These are phyloP conservation scores for Citrus inodora DNA, from an alignment of 345 rosid genomes.

Conservation along the genomic window DNA sequence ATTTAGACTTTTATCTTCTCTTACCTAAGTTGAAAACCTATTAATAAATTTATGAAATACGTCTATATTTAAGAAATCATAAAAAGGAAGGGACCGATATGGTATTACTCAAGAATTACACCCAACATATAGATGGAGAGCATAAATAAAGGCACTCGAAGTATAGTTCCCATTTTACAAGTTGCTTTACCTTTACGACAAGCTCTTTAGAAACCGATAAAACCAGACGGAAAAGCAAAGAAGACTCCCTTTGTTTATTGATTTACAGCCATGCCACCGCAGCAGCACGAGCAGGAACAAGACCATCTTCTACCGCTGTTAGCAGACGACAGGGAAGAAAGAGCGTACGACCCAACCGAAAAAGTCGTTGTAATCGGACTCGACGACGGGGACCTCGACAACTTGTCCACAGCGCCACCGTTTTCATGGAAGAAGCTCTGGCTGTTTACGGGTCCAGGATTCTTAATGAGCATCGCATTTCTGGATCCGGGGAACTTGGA, in stretches of 20 bases:
- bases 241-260: neutral
- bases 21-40: too few relatives aligned
- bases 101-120: neutral
- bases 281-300: neutral
- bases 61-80: neutral
- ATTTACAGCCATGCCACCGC: conserved; percentile 17
- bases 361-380: conserved; percentile 61
- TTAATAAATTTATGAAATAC: too few relatives aligned
- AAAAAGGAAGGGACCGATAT: neutral
- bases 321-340: conserved; percentile 38
- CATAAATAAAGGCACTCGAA: neutral
- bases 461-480: conserved; percentile 90
- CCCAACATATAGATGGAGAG: neutral
- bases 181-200: neutral
- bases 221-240: neutral
- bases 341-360: conserved; percentile 70
- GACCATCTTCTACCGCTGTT: conserved; percentile 33
- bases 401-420: conserved; percentile 37
- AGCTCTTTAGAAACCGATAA: neutral
- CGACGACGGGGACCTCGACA: conserved; percentile 35
- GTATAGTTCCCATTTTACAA: neutral
- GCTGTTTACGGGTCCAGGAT: conserved; percentile 95
- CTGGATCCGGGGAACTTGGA: conserved; percentile 94
- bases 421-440: conserved; percentile 92
- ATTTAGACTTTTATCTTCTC: too few relatives aligned